A percentile compares a stretch with the other conserved stretches of the same genome.
Conservation (phyloP, 2,329 filamentous ascomycete species). For the Neophaeococcomyces aloes region DNA sequence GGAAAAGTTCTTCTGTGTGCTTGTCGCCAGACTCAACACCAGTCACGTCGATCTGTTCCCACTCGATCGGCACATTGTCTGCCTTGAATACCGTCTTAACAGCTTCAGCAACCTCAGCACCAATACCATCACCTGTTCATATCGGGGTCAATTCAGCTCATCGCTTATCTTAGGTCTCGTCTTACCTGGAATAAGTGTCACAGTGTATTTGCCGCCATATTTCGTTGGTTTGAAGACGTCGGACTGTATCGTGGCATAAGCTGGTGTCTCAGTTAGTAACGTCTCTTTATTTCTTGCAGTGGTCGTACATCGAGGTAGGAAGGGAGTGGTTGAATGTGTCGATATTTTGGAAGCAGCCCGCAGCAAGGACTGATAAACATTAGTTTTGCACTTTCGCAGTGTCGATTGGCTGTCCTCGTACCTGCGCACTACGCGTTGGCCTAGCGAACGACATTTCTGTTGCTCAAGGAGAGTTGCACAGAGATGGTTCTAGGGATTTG, state of each 20-base stretch:
- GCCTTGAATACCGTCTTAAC: slow-evolving; percentile 99
- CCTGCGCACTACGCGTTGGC: slow-evolving; percentile 19
- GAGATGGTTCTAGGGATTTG: not conserved
- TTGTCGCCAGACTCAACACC: slow-evolving; percentile 77
- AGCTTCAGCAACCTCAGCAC: slow-evolving; percentile 92
- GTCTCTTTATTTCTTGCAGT: not conserved
- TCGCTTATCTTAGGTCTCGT: slow-evolving; percentile 7
- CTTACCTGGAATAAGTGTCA: slow-evolving; percentile 88
- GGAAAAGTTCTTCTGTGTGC: slow-evolving; percentile 88
- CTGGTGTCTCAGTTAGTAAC: slow-evolving; percentile 8
- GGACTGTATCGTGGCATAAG: slow-evolving; percentile 64
- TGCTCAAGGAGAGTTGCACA: not conserved
- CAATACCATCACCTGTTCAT: slow-evolving; percentile 72
- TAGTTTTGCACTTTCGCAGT: slow-evolving; percentile 7
- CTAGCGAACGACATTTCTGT: slow-evolving; percentile 18
- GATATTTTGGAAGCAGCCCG: slow-evolving; percentile 14
- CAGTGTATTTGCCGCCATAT: slow-evolving; percentile 98
- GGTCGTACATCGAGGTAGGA: slow-evolving; percentile 19
- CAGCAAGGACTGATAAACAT: slow-evolving; percentile 18
- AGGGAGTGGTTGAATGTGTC: slow-evolving; percentile 11
- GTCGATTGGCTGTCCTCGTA: slow-evolving; percentile 3
- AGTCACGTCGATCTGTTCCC: slow-evolving; percentile 95
- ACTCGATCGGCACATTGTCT: slow-evolving; percentile 96
- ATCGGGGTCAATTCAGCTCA: slow-evolving; percentile 1
- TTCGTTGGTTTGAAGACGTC: slow-evolving; percentile 99